Conservation (phyloP, 108 stramenopile species). For the Aureococcus anophagefferens region DNA sequence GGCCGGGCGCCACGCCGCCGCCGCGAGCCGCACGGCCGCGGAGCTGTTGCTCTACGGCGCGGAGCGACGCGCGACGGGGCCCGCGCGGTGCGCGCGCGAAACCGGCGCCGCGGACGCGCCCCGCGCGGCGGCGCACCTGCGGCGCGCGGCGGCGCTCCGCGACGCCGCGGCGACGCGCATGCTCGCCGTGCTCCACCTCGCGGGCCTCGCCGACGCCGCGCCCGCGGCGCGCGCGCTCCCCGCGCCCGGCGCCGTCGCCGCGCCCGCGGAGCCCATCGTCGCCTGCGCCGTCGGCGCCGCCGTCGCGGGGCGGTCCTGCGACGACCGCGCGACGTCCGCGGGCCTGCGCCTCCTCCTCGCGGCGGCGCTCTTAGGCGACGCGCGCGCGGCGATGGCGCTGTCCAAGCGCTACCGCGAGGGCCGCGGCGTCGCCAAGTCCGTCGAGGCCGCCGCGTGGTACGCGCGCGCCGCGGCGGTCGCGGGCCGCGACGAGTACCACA, state of each 20-base stretch:
- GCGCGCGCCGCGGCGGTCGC: background rate
- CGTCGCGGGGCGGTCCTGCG: no score
- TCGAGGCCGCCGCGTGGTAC: background rate
- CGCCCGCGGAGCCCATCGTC: no score
- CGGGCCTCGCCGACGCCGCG: background rate
- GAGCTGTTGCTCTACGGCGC: conserved; percentile 4
- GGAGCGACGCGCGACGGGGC: background rate
- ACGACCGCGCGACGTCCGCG: background rate
- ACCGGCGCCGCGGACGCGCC: background rate
- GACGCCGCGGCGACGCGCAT: background rate
- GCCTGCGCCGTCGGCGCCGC: no score
- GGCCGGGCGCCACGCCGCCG: background rate
- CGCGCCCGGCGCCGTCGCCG: no score
- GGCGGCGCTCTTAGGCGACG: background rate
- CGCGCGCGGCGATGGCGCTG: background rate
- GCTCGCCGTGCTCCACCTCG: background rate
- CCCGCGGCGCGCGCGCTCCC: no score
- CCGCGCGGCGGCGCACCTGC: background rate
- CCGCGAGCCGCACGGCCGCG: background rate
- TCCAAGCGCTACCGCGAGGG: background rate
- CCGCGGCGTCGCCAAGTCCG: background rate
- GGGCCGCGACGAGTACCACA: background rate
- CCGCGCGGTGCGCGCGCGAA: background rate
- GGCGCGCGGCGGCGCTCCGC: background rate
- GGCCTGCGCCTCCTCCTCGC: background rate